Evolutionary conservation across 805 yeast species (phyloP).

Genomic region (Scheffersomyces lignosus): DNA sequence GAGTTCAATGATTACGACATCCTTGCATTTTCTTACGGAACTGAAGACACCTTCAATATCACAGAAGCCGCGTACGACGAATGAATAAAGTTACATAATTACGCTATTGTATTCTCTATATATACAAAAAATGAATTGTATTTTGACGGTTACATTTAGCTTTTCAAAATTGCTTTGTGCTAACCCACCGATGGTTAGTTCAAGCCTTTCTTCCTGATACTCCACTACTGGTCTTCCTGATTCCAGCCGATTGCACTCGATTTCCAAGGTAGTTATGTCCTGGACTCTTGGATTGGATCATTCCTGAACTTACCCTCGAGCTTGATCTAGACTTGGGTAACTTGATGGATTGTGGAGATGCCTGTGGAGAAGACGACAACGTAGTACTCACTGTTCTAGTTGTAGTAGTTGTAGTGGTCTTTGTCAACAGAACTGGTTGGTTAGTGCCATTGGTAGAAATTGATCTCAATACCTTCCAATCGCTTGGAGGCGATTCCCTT

Average conservation of each 20-base stretch:
- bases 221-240: slow-evolving; percentile 24
- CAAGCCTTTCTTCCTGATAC: not conserved
- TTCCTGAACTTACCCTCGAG: slow-evolving; percentile 19
- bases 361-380: slow-evolving; percentile 32
- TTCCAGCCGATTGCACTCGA: slow-evolving; percentile 12
- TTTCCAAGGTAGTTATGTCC: slow-evolving; percentile 9
- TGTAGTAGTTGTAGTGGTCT: slow-evolving; percentile 47
- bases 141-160: too few species aligned
- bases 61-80: slow-evolving; percentile 38
- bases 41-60: slow-evolving; percentile 37
- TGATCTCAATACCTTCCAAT: slow-evolving; percentile 43
- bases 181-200: too few species aligned
- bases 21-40: slow-evolving; percentile 39
- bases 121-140: too few species aligned
- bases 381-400: slow-evolving; percentile 50
- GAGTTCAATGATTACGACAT: slow-evolving; percentile 41
- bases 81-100: too few species aligned
- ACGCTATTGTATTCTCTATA: too few species aligned
- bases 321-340: slow-evolving; percentile 25
- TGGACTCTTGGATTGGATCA: slow-evolving; percentile 11
- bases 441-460: slow-evolving; percentile 28
- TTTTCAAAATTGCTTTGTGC: too few species aligned
- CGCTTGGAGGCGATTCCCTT: slow-evolving; percentile 20
- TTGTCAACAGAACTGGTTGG: slow-evolving; percentile 40
- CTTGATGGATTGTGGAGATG: slow-evolving; percentile 23